Evolutionary conservation across 2,329 filamentous ascomycete species (phyloP).

Genomic region (Onygenales sp.): DNA sequence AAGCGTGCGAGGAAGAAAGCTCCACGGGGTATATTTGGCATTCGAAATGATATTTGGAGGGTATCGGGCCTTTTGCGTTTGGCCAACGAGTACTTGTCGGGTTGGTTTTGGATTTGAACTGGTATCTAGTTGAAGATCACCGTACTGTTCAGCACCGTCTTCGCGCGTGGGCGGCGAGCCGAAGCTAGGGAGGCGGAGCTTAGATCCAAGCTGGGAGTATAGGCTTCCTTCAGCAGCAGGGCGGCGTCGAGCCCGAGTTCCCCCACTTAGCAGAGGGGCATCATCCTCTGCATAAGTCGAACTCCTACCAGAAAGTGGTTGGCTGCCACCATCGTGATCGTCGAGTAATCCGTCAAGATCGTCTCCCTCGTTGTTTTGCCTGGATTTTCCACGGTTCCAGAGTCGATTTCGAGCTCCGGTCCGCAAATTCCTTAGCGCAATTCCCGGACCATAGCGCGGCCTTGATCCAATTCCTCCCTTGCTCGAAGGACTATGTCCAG

Average conservation of each 20-base stretch:
- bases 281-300: conserved; percentile 56
- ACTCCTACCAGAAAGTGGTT: conserved; percentile 52
- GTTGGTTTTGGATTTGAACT: conserved; percentile 41
- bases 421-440: conserved; percentile 41
- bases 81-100: conserved; percentile 66
- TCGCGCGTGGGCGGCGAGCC: conserved; percentile 33
- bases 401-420: conserved; percentile 37
- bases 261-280: conserved; percentile 56
- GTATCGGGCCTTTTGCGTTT: conserved; percentile 62
- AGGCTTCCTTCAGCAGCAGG: conserved; percentile 25
- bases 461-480: conserved; percentile 10
- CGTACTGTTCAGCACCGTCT: conserved; percentile 11
- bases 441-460: conserved; percentile 26
- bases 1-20: conserved; percentile 84
- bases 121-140: conserved; percentile 22
- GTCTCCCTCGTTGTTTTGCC: conserved; percentile 45
- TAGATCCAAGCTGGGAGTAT: conserved; percentile 42
- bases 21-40: conserved; percentile 93
- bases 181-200: conserved; percentile 58
- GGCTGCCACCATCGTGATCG: conserved; percentile 47
- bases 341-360: conserved; percentile 60
- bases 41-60: conserved; percentile 90
- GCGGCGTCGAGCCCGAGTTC: conserved; percentile 24
- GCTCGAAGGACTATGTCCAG: conserved; percentile 10
- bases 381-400: conserved; percentile 20